Evolutionary conservation across 768 basidiomycete species (phyloP), one percentile per base, ranked within the genome.

Genomic region (Gloeophyllum trabeum): DNA sequence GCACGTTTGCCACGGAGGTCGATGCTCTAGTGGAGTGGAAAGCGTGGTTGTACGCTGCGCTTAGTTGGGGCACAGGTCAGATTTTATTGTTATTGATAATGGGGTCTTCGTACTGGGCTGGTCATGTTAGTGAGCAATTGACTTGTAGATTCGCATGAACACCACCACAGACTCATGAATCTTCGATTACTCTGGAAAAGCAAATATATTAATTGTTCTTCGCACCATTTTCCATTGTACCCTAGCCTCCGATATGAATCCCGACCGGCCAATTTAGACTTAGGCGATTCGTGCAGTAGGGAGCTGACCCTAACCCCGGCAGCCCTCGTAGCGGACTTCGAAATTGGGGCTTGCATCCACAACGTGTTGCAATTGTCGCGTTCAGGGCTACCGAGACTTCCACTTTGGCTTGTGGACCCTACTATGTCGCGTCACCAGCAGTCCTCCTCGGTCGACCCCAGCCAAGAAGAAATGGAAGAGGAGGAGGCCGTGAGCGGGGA

Each of bases 1-100:
- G 86, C 58, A 98, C 93, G 14, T 94, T 98, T 54, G 83, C 79
- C 1, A 80, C 80, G 6, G 96, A 99, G 56, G 57, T 87, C 18
- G 61, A 67, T 24, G 71, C 73, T 32, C 62, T 92, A 46, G 59
- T 64, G 34, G 57, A 65, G 24, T 56, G 73, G 58, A 76, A 71
- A 53, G 76, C 79, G 22, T 76, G 71, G 63, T 53, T 76, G 35
- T 98, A 98, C 57, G 75, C 72, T 21, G 48, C 70, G 2, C 53
- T 75, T 34, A 93, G 87, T 54, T 83, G 83, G 70, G 56, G 71
- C 16, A 53, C 66, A 18, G 83, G 80, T 12, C 88, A 97, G 61
- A 41, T 79, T 12, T 46, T 89, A 28, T 61, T 91, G 39, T 56
- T 92, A 18, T 59, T 84, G 13, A 77, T 92, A 34, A 59, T 90